phyloP scores from a whole-genome alignment of 2,329 filamentous ascomycete species.

The Tolypocladium tropicale region DNA sequence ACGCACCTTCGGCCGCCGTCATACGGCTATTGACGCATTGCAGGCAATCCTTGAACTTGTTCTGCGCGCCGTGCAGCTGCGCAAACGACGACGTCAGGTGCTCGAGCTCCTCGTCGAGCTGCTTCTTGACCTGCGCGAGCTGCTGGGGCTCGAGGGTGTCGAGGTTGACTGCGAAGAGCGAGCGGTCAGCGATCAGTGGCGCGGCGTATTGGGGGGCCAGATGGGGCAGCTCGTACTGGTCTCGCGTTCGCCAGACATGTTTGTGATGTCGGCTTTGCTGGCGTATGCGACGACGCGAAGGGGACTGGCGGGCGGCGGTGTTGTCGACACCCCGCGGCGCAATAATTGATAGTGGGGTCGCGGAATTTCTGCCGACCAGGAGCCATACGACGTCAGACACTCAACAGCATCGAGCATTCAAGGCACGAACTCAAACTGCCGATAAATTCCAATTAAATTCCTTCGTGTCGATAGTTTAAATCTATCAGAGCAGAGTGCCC shows the following conservation, averaged over 20 bases:
- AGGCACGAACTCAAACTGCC: neutral
- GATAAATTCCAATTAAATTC: neutral
- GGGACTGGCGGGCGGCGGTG: neutral
- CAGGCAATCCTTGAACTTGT: slow-evolving; percentile 86
- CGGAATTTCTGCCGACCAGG: neutral
- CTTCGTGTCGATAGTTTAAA: neutral
- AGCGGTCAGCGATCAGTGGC: neutral
- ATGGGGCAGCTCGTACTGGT: slow-evolving; percentile 12
- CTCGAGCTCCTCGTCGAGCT: slow-evolving; percentile 91
- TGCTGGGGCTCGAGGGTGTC: slow-evolving; percentile 73
- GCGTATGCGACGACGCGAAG: neutral
- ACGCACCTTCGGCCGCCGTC: slow-evolving; percentile 19
- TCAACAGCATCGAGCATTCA: neutral
- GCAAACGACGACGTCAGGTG: slow-evolving; percentile 85
- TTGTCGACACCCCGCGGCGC: neutral
- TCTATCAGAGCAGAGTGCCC: neutral
- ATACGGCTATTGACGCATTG: slow-evolving; percentile 52
- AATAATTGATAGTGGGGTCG: neutral
- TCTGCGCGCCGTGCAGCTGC: slow-evolving; percentile 80
- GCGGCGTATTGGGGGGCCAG: neutral
- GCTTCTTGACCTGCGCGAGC: slow-evolving; percentile 85
- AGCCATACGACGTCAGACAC: neutral
- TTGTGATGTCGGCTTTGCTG: slow-evolving; percentile 2
- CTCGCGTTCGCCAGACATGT: slow-evolving; percentile 24
- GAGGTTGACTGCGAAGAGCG: slow-evolving; percentile 43